phyloP scores from a whole-genome alignment of 331 rosid species.

The Telfairia occidentalis region DNA sequence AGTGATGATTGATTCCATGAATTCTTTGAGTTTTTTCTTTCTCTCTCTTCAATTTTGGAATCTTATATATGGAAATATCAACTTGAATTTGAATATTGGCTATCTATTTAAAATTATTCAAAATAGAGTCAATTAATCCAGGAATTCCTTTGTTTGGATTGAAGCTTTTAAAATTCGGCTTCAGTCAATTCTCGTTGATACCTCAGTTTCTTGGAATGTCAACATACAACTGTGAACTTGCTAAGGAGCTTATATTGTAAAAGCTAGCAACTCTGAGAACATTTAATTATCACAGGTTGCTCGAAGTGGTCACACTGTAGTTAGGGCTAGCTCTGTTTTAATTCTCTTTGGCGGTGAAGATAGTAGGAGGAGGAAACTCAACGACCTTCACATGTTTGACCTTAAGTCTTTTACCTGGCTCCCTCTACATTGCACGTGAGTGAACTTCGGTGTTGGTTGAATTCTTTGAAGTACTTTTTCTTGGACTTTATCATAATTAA shows the following conservation, averaged over 20 bases:
- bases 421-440: constrained; percentile 89
- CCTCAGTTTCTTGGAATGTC: background rate
- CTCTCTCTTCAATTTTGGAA: background rate
- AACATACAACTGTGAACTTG: background rate
- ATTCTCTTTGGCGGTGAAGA: constrained; percentile 88
- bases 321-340: constrained; percentile 53
- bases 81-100: background rate
- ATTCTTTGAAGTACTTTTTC: background rate
- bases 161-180: background rate
- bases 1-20: background rate
- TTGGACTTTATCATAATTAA: background rate
- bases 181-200: background rate
- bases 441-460: constrained; percentile 13
- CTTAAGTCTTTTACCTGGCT: constrained; percentile 88
- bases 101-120: background rate
- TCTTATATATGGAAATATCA: background rate
- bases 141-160: background rate
- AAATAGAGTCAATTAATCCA: background rate
- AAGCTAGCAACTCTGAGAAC: constrained; percentile 8
- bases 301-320: constrained; percentile 85
- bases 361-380: constrained; percentile 63
- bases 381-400: constrained; percentile 90
- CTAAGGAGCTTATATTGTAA: constrained; percentile 2
- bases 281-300: constrained; percentile 44
- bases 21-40: background rate